Percentiles rank a stretch among this genome's conserved stretches.
Evolutionary conservation across 2,329 filamentous ascomycete species (phyloP).

Genomic region (Ophiobolus disseminans): DNA sequence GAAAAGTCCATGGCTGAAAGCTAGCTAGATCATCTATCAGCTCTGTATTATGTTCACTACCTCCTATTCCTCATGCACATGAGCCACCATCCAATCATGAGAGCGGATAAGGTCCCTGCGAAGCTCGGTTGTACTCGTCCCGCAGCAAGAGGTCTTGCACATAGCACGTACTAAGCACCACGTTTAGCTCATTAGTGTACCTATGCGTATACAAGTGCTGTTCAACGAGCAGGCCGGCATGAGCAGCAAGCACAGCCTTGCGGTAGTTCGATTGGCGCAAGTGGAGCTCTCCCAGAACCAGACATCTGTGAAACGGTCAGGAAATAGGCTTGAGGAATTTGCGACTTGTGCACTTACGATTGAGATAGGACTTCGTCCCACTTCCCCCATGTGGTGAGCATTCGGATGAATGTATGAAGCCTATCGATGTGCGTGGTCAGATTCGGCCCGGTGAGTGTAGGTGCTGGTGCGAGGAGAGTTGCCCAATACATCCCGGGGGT

Average conservation of each 20-base stretch:
- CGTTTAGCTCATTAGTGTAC: background rate
- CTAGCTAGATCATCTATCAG: no score
- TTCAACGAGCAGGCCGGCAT: background rate
- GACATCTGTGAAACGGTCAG: background rate
- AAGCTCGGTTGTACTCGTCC: background rate
- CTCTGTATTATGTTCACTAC: no score
- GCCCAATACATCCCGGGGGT: background rate
- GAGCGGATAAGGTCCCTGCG: background rate
- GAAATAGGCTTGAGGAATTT: background rate
- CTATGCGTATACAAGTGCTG: background rate
- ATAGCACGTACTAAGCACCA: background rate
- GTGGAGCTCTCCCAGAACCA: background rate
- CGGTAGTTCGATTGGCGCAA: background rate
- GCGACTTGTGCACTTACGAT: background rate
- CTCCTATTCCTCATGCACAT: no score
- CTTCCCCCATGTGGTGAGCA: background rate
- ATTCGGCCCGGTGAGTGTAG: no score
- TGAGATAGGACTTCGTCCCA: background rate
- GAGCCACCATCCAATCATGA: no score
- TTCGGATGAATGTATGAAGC: background rate
- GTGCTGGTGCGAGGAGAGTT: no score
- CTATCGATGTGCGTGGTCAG: no score
- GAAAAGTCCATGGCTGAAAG: no score
- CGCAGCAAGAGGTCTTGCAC: background rate
- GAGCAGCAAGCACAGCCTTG: background rate